A percentile compares a stretch with the other conserved stretches of the same genome.
phyloP scores from a whole-genome alignment of 176 grass and related monocot genomes.

The Miscanthus lutarioriparius region DNA sequence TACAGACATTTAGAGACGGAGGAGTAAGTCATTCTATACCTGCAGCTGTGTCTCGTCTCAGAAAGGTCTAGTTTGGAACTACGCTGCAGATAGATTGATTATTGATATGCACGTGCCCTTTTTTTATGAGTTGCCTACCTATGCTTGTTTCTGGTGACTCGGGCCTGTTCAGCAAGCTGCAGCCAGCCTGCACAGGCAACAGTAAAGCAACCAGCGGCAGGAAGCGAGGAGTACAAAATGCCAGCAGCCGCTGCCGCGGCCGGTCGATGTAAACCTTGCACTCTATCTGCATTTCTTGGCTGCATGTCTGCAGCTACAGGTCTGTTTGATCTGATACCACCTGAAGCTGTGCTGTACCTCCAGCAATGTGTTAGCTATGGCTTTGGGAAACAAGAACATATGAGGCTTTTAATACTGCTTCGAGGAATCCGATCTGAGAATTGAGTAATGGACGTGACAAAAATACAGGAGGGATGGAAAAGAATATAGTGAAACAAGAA shows the following conservation, averaged over 20 bases:
- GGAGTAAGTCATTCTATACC: background rate
- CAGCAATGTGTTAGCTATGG: background rate
- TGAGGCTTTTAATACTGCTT: background rate
- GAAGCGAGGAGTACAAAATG: too few species aligned
- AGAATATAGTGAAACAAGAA: background rate
- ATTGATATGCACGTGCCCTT: background rate
- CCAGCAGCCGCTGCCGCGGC: too few species aligned
- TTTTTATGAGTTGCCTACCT: background rate
- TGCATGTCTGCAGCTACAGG: background rate
- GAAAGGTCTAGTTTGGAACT: conserved; percentile 3
- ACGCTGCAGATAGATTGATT: background rate
- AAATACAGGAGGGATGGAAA: background rate
- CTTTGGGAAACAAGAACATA: background rate
- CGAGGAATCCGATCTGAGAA: background rate
- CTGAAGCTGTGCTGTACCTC: background rate
- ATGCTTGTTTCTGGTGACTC: background rate
- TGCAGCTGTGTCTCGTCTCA: background rate
- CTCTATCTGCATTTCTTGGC: background rate
- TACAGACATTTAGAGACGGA: too few species aligned
- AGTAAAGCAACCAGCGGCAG: too few species aligned
- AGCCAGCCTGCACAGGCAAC: too few species aligned
- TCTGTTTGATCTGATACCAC: background rate
- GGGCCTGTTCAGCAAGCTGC: too few species aligned
- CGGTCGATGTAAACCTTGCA: background rate
- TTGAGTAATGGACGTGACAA: background rate